Evolutionary conservation across 2,329 filamentous ascomycete genomes (phyloP).

Genomic region (Graphilbum sp.): DNA sequence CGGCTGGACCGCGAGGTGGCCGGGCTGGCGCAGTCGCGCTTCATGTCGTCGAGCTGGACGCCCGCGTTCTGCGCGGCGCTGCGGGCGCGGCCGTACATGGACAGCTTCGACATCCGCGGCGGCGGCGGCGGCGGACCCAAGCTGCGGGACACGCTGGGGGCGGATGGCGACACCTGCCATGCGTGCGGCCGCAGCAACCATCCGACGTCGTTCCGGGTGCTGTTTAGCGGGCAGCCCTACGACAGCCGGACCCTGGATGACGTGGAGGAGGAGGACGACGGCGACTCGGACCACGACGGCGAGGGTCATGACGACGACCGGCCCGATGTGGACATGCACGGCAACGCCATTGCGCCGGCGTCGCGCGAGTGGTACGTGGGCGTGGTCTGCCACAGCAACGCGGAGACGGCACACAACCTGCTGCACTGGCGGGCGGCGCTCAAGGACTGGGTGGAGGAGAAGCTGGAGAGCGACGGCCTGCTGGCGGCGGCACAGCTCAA

Average conservation of each 20-base stretch:
- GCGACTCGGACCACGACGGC: constrained; percentile 17
- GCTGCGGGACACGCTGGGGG: not conserved
- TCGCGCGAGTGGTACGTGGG: constrained; percentile 25
- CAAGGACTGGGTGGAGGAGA: constrained; percentile 53
- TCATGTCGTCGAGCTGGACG: constrained; percentile 56
- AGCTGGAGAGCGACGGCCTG: constrained; percentile 41
- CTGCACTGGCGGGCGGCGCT: constrained; percentile 63
- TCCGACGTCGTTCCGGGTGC: constrained; percentile 46
- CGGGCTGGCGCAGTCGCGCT: constrained; percentile 53
- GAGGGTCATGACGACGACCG: constrained; percentile 11
- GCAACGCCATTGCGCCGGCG: constrained; percentile 17
- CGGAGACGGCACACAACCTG: constrained; percentile 53
- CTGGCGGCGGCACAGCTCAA: constrained; percentile 40
- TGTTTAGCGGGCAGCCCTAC: constrained; percentile 51
- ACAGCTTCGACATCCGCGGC: constrained; percentile 25
- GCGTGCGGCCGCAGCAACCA: constrained; percentile 57
- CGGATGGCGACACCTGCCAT: constrained; percentile 35
- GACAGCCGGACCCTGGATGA: constrained; percentile 48
- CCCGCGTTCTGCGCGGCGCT: constrained; percentile 48
- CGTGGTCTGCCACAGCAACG: constrained; percentile 28
- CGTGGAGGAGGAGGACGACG: constrained; percentile 28
- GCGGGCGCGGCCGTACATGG: constrained; percentile 46
- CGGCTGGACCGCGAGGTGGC: constrained; percentile 57
- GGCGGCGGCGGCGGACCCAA: not conserved
- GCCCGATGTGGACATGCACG: constrained; percentile 21